Evolutionary conservation across 306 rosid genomes (phyloP).

Genomic region (Mimosa pudica): DNA sequence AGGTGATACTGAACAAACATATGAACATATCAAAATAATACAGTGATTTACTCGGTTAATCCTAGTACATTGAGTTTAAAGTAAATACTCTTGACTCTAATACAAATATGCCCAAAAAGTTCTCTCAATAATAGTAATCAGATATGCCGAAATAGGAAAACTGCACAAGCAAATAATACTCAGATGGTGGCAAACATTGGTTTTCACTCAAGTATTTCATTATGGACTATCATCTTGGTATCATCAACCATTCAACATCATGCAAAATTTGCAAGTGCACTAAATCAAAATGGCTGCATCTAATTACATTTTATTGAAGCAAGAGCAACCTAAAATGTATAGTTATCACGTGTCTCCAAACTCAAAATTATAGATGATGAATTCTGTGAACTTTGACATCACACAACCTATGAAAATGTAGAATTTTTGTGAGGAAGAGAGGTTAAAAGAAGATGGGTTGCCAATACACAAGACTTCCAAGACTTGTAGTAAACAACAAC

Average conservation of each 20-base stretch:
- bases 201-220: conserved; percentile 17
- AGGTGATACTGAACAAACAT: background rate
- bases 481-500: no score
- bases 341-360: background rate
- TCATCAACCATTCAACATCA: background rate
- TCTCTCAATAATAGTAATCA: background rate
- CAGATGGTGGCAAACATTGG: background rate
- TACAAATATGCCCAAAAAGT: background rate
- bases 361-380: background rate
- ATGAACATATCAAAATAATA: background rate
- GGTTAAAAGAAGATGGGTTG: background rate
- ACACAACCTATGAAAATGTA: background rate
- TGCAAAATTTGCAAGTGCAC: background rate
- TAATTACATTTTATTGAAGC: no score
- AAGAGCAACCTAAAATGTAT: background rate
- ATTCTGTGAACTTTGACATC: background rate
- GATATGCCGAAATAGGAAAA: background rate
- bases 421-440: background rate
- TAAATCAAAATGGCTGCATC: background rate
- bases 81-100: background rate
- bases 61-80: background rate
- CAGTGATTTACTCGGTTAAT: background rate
- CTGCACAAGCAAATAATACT: background rate
- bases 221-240: background rate
- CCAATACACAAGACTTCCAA: no score